Base-by-base conservation (phyloP, 2,329 filamentous ascomycete species). In the Penicillium sp. region DNA sequence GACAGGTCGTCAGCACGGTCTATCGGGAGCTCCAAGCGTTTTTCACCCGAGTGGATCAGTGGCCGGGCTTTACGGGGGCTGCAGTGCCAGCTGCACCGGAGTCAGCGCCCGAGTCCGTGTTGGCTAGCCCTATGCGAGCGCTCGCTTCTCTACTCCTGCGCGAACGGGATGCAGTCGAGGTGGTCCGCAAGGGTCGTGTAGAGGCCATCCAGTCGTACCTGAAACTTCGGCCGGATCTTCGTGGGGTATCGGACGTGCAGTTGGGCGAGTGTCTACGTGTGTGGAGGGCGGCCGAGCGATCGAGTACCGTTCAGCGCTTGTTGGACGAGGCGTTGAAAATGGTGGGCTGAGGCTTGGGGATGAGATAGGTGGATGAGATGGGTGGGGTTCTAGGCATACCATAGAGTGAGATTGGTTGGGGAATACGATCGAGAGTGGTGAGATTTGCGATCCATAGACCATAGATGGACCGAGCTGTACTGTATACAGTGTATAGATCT, bases 281-380 rank as follows among this genome's bases (percentile, higher is more conserved):
- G 51, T 82, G 80, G 80, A 69, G 74, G 51, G 67, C 69, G 19
- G 65, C 66, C 45, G 80, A 82, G 65, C 68, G 80, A 71, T 80
- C 79, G 54, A 73, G 70, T 33, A 68, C 72, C 53, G 71, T 80
- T 19, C 75, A 73, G 54, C 70, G 71, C 35, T 61, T 75, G 24
- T 70, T 80, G 5, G 75, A 76, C 53, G 69, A 76, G 65, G 71
- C 71, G 58, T 61, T 76, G 58, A 65, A 53, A 33, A 61, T 66
- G 42, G 22, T 64, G 26, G 33, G 54, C 38, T 57, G 54, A 57
- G 12, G 38, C 38, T n/a, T 19, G 6, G 3, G 12, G n/a, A 22
- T 26, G 10, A 10, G n/a, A 28, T 28, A 28, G 28, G 28, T 28
- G 28, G 22, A n/a, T 28, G 40, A 45, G n/a, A 26, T 17, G 26